A percentile compares a stretch with the other conserved stretches of the same genome.
phyloP scores from a whole-genome alignment of 2,329 filamentous ascomycete genomes.

The Stagonosporopsis cucurbitacearum region DNA sequence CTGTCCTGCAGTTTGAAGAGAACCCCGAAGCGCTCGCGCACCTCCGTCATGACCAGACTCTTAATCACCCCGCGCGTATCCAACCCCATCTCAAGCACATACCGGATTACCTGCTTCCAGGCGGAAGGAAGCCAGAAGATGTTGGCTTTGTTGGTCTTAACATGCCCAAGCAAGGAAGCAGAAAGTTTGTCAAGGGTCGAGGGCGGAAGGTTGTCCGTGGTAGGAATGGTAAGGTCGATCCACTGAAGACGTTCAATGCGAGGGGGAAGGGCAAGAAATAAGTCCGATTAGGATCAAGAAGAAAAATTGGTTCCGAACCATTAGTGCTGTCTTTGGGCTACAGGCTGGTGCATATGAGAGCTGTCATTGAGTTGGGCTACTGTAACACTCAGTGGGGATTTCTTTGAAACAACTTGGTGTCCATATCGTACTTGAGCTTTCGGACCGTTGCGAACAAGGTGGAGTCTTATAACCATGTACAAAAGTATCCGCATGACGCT shows the following conservation, averaged over 20 bases:
- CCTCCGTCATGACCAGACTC: conserved; percentile 86
- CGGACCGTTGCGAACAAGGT: too few species aligned
- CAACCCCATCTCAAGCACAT: conserved; percentile 86
- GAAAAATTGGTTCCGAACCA: neutral
- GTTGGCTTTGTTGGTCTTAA: conserved; percentile 77
- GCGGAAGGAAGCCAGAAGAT: conserved; percentile 71
- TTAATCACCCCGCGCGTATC: conserved; percentile 75
- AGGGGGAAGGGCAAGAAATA: conserved; percentile 48
- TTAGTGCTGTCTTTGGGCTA: neutral
- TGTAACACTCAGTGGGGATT: too few species aligned
- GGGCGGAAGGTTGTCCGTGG: conserved; percentile 57
- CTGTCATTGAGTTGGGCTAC: too few species aligned
- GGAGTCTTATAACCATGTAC: too few species aligned
- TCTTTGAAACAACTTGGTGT: neutral
- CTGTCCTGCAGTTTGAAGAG: conserved; percentile 80
- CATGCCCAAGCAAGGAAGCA: conserved; percentile 51
- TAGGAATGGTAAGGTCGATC: conserved; percentile 76
- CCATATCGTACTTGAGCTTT: too few species aligned
- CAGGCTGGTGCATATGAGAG: neutral
- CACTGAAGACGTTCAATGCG: conserved; percentile 83
- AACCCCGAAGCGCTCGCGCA: conserved; percentile 89
- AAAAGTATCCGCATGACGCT: too few species aligned
- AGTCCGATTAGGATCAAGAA: neutral
- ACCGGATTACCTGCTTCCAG: conserved; percentile 88
- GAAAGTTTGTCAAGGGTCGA: conserved; percentile 54